phyloP scores from a whole-genome alignment of 805 yeast genomes.

The Wickerhamomyces xylosicus region DNA sequence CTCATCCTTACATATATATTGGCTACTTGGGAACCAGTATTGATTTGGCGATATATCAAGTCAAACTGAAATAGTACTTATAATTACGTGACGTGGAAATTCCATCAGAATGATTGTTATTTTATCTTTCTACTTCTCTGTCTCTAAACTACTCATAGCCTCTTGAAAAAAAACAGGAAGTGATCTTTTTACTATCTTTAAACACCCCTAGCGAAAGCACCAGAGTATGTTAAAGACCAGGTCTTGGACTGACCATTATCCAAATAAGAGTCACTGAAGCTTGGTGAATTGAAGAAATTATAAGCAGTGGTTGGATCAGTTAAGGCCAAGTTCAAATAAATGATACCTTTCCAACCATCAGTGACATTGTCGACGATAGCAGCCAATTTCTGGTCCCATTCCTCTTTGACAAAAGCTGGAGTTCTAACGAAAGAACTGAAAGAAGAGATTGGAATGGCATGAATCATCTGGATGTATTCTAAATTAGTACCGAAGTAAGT shows the following conservation, averaged over 20 bases:
- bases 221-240: constrained; percentile 77
- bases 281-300: constrained; percentile 42
- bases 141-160: too few relatives aligned
- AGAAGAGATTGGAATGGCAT: constrained; percentile 67
- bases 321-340: constrained; percentile 67
- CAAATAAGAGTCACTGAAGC: constrained; percentile 44
- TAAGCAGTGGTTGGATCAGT: constrained; percentile 58
- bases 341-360: constrained; percentile 66
- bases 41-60: too few relatives aligned
- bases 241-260: constrained; percentile 84
- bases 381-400: constrained; percentile 46
- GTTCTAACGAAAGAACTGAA: constrained; percentile 50
- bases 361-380: constrained; percentile 35
- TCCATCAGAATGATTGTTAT: too few relatives aligned
- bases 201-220: constrained; percentile 20
- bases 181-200: constrained; percentile 1
- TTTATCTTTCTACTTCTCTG: too few relatives aligned
- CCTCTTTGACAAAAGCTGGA: constrained; percentile 45
- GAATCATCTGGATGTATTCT: constrained; percentile 72
- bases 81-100: too few relatives aligned
- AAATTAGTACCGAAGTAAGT: constrained; percentile 68
- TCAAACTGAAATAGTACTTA: too few relatives aligned
- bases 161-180: too few relatives aligned
- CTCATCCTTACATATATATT: too few relatives aligned
- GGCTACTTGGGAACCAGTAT: too few relatives aligned